phyloP scores from a whole-genome alignment of 176 grass and related monocot genomes.

The Alloteropsis semialata region DNA sequence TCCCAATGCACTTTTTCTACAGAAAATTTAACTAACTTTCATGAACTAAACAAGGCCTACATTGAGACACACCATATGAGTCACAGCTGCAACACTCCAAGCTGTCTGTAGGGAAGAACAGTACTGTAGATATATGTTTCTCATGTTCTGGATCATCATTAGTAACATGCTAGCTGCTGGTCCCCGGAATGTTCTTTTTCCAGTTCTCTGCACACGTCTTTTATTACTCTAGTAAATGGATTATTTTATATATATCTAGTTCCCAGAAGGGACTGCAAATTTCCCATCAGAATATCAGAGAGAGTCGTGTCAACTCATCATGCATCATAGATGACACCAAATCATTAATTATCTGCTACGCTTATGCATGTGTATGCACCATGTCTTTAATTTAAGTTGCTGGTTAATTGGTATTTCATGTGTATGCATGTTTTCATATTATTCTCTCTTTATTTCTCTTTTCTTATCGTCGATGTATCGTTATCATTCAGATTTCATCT shows the following conservation, averaged over 20 bases:
- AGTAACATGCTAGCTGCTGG: conserved; percentile 26
- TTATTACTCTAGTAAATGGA: background rate
- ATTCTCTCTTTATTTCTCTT: background rate
- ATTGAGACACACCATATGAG: conserved; percentile 59
- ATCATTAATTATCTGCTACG: too few relatives aligned
- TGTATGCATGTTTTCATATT: conserved; percentile 25
- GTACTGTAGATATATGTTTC: conserved; percentile 33
- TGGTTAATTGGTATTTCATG: conserved; percentile 48
- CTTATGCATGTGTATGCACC: too few relatives aligned
- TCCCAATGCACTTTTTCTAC: too few relatives aligned
- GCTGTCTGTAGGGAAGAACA: conserved; percentile 41
- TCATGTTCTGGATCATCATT: conserved; percentile 33
- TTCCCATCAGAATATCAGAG: too few relatives aligned
- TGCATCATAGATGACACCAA: background rate
- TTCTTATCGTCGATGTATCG: background rate
- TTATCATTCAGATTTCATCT: conserved; percentile 70
- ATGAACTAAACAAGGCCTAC: too few relatives aligned
- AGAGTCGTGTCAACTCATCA: background rate
- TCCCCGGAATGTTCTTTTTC: conserved; percentile 49
- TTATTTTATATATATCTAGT: too few relatives aligned
- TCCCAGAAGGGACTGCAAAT: conserved; percentile 27
- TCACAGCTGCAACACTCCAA: conserved; percentile 47
- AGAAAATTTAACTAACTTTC: too few relatives aligned
- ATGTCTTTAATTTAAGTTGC: background rate
- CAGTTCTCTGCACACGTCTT: background rate